A percentile compares a stretch with the other conserved stretches of the same genome.
Conservation (phyloP, 495 filamentous ascomycete species). For the Aspergillus wentii region DNA sequence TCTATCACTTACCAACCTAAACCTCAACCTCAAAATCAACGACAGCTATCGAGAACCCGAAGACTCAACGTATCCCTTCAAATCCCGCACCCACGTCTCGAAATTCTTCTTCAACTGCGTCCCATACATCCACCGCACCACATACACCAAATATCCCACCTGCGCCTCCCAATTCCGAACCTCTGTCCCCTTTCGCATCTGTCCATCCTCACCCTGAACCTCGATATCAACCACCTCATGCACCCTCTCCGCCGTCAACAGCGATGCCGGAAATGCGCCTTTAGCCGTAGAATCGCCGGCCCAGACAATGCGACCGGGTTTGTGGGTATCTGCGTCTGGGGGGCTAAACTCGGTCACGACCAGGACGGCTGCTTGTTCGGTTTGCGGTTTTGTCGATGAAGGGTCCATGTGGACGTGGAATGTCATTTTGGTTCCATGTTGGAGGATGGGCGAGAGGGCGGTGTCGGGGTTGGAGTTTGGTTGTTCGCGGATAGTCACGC, state of each 20-base stretch:
- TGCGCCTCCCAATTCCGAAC: constrained; percentile 43
- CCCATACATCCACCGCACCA: constrained; percentile 35
- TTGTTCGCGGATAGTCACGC: constrained; percentile 36
- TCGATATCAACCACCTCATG: constrained; percentile 34
- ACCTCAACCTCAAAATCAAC: too few relatives aligned
- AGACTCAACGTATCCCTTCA: constrained; percentile 33
- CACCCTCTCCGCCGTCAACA: constrained; percentile 34
- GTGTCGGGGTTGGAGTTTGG: constrained; percentile 6
- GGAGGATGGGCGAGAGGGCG: constrained; percentile 25
- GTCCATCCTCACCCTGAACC: constrained; percentile 10
- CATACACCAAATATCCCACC: constrained; percentile 32
- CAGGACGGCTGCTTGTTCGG: constrained; percentile 16
- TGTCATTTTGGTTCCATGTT: constrained; percentile 30
- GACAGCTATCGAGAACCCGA: too few relatives aligned
- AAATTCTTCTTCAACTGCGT: constrained; percentile 28
- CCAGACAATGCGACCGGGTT: constrained; percentile 35
- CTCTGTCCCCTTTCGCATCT: constrained; percentile 18
- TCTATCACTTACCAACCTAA: too few relatives aligned
- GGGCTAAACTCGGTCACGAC: constrained; percentile 25
- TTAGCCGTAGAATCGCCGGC: constrained; percentile 17
- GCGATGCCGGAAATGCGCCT: constrained; percentile 19
- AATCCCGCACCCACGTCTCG: constrained; percentile 33
- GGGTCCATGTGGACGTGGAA: constrained; percentile 43
- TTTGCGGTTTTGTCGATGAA: constrained; percentile 21
- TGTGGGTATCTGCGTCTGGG: constrained; percentile 16